Evolutionary conservation across 257 asterid genomes (phyloP).

Genomic region (Coffea canephora): DNA sequence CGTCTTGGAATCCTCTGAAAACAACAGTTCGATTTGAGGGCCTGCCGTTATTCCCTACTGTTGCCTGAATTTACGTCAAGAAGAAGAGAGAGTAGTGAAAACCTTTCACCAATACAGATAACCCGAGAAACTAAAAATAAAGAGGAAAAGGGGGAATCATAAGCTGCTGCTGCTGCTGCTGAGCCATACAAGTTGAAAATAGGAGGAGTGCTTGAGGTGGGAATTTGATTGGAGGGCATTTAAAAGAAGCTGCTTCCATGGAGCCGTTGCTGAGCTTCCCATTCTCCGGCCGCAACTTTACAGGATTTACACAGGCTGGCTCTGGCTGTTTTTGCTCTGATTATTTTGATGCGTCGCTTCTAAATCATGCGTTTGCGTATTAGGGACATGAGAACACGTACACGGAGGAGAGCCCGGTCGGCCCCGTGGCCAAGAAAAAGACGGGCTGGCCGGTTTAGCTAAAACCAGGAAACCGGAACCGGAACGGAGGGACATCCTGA

Average conservation of each 20-base stretch:
- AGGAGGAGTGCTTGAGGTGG: constrained; percentile 69
- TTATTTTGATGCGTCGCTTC: too few species aligned
- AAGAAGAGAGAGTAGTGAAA: background rate
- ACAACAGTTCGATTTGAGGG: constrained; percentile 99
- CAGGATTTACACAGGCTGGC: too few species aligned
- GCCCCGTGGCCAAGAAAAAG: too few species aligned
- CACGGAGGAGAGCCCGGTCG: too few species aligned
- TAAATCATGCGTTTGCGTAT: too few species aligned
- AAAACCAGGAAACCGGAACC: too few species aligned
- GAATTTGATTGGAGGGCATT: constrained; percentile 69
- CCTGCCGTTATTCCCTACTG: constrained; percentile 56
- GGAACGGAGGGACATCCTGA: too few species aligned
- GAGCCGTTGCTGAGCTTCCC: constrained; percentile 53
- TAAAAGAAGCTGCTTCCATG: constrained; percentile 91
- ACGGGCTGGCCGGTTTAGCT: too few species aligned
- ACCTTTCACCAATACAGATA: background rate
- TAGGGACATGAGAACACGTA: too few species aligned
- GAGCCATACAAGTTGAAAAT: constrained; percentile 65
- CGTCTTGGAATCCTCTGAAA: constrained; percentile 83
- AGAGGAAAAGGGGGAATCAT: background rate
- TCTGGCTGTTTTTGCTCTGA: too few species aligned
- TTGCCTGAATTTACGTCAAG: constrained; percentile 50
- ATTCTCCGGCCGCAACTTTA: background rate
- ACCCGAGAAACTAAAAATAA: background rate
- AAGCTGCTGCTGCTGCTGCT: background rate